These are phyloP conservation scores for Lentinus tigrinus DNA, from an alignment of 768 basidiomycete genomes.

Conservation along the genomic window DNA sequence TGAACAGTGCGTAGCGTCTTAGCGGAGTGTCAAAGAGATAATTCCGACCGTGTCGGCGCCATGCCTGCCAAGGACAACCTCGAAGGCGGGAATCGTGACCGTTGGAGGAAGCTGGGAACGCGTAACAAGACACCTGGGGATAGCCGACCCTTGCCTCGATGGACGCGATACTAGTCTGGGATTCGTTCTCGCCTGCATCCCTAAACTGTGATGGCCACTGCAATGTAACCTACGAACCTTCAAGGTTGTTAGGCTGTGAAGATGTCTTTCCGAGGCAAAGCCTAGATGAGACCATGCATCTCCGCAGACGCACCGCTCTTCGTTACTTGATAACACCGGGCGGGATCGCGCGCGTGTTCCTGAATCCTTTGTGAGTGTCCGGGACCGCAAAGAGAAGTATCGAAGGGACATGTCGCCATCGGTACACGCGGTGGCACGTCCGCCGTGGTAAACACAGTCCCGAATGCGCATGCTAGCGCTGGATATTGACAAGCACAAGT, in stretches of 20 bases:
- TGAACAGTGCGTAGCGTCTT: too few relatives aligned
- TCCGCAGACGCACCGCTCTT: not conserved
- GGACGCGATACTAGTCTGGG: not conserved
- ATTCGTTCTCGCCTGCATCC: not conserved
- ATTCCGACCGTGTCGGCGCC: not conserved
- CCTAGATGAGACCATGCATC: not conserved
- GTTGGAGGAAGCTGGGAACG: not conserved
- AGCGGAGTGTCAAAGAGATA: too few relatives aligned
- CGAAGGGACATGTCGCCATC: not conserved
- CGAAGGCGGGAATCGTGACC: not conserved
- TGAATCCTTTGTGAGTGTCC: not conserved
- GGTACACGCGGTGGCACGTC: not conserved
- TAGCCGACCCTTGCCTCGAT: not conserved
- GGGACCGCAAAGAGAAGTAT: not conserved
- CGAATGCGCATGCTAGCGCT: not conserved
- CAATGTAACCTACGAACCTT: not conserved
- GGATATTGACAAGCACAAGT: not conserved
- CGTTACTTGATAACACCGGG: not conserved
- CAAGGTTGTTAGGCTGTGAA: not conserved
- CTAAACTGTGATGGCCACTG: not conserved
- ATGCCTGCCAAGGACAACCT: not conserved
- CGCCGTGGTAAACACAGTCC: not conserved
- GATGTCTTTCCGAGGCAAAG: not conserved
- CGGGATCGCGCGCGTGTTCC: not conserved
- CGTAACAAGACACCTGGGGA: not conserved